A percentile compares a stretch with the other conserved stretches of the same genome.
These are phyloP conservation scores for Sonneratia caseolaris DNA, from an alignment of 345 rosid species.

Conservation along the genomic window DNA sequence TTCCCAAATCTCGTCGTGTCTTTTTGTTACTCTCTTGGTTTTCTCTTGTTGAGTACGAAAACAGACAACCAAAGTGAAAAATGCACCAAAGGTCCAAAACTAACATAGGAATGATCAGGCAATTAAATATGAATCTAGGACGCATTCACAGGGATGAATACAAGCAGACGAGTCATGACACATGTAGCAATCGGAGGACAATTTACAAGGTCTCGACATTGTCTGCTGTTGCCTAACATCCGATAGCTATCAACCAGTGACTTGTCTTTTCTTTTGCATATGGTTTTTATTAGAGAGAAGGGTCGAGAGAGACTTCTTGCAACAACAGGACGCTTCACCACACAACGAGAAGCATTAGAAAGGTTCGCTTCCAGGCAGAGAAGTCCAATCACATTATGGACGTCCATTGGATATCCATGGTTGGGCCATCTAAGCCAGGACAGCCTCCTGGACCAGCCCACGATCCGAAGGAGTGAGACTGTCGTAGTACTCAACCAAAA, in stretches of 20 bases:
- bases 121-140: background rate
- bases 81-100: background rate
- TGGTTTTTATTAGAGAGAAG: background rate
- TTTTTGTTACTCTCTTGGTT: no score
- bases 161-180: background rate
- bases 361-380: background rate
- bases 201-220: background rate
- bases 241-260: background rate
- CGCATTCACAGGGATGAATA: background rate
- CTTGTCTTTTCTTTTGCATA: background rate
- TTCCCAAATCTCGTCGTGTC: no score
- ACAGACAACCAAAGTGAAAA: background rate
- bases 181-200: background rate
- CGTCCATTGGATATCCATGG: background rate
- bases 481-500: conserved; percentile 79
- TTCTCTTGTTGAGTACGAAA: no score
- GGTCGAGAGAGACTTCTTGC: background rate
- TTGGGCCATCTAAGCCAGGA: conserved; percentile 32
- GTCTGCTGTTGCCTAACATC: background rate
- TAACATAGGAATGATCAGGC: background rate
- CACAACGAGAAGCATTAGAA: background rate
- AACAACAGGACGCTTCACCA: background rate
- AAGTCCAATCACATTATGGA: background rate
- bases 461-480: conserved; percentile 43
- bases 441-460: conserved; percentile 48